phyloP scores from a whole-genome alignment of 2,329 filamentous ascomycete genomes.

The Graphilbum ipis-grandicollis region DNA sequence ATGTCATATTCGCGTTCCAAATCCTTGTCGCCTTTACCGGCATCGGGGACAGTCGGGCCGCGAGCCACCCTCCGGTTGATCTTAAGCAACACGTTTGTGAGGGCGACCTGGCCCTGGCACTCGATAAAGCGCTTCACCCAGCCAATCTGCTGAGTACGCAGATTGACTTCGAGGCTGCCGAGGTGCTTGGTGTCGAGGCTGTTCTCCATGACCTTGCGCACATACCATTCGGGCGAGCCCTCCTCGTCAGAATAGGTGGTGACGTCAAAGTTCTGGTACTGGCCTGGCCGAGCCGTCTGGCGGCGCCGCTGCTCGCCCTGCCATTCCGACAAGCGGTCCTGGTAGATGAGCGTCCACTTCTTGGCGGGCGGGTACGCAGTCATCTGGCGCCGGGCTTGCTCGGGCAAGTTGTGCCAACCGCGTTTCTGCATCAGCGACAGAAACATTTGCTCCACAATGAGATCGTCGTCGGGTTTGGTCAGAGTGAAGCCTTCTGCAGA shows the following conservation, averaged over 20 bases:
- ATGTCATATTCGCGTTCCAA: constrained; percentile 92
- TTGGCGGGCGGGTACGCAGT: constrained; percentile 83
- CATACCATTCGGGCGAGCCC: constrained; percentile 94
- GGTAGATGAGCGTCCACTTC: constrained; percentile 95
- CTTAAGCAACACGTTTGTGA: constrained; percentile 85
- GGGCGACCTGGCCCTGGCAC: constrained; percentile 87
- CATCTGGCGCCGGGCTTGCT: constrained; percentile 91
- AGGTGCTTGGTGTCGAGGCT: constrained; percentile 81
- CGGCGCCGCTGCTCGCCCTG: constrained; percentile 87
- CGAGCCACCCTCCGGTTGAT: constrained; percentile 75
- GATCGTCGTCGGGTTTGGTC: constrained; percentile 60
- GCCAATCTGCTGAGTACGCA: constrained; percentile 89
- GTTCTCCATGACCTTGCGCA: constrained; percentile 92
- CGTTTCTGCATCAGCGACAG: constrained; percentile 90
- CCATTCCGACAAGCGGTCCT: constrained; percentile 75
- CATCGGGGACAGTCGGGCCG: constrained; percentile 48
- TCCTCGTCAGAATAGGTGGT: constrained; percentile 78
- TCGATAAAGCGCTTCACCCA: constrained; percentile 97
- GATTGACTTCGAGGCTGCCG: constrained; percentile 81
- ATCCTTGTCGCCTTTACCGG: constrained; percentile 51
- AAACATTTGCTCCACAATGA: constrained; percentile 80
- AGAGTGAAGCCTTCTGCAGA: constrained; percentile 39
- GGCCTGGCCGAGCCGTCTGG: constrained; percentile 53
- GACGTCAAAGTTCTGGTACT: constrained; percentile 52
- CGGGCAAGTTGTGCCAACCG: constrained; percentile 92